A percentile compares a stretch with the other conserved stretches of the same genome.
phyloP scores from a whole-genome alignment of 108 stramenopile genomes.

The Pseudonitzschia multiseries region DNA sequence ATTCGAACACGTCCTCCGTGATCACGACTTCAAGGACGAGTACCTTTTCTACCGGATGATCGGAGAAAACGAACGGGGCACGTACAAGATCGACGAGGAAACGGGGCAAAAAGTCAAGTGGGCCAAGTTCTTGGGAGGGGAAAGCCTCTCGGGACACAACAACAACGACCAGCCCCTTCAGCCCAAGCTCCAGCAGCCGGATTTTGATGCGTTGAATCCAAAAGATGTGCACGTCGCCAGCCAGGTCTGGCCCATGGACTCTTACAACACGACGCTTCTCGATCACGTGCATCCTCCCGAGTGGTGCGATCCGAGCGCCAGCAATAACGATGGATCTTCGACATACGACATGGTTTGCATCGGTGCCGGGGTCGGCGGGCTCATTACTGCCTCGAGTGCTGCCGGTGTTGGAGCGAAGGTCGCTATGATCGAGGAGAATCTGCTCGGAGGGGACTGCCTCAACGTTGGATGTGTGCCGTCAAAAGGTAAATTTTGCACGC shows the following conservation, averaged over 20 bases:
- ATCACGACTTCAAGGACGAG: slow-evolving; percentile 64
- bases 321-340: slow-evolving; percentile 20
- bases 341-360: slow-evolving; percentile 84
- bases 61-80: slow-evolving; percentile 48
- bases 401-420: slow-evolving; percentile 75
- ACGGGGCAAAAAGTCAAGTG: slow-evolving; percentile 49
- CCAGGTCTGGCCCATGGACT: slow-evolving; percentile 70
- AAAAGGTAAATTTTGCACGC: slow-evolving; percentile 10
- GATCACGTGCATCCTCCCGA: slow-evolving; percentile 75
- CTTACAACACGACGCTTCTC: slow-evolving; percentile 62
- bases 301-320: slow-evolving; percentile 61
- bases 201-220: slow-evolving; percentile 40
- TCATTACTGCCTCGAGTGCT: slow-evolving; percentile 71
- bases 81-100: slow-evolving; percentile 32
- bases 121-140: slow-evolving; percentile 52
- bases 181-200: slow-evolving; percentile 37
- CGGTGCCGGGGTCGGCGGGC: slow-evolving; percentile 76
- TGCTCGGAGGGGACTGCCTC: slow-evolving; percentile 88
- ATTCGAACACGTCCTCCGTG: slow-evolving; percentile 47
- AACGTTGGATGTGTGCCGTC: slow-evolving; percentile 84
- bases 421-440: slow-evolving; percentile 82
- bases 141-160: not conserved
- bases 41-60: slow-evolving; percentile 58
- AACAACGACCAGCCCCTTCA: slow-evolving; percentile 12
- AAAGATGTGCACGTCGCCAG: slow-evolving; percentile 54